Base-by-base conservation (phyloP, 768 basidiomycete genomes). In the Tylopilus subfusipes region DNA sequence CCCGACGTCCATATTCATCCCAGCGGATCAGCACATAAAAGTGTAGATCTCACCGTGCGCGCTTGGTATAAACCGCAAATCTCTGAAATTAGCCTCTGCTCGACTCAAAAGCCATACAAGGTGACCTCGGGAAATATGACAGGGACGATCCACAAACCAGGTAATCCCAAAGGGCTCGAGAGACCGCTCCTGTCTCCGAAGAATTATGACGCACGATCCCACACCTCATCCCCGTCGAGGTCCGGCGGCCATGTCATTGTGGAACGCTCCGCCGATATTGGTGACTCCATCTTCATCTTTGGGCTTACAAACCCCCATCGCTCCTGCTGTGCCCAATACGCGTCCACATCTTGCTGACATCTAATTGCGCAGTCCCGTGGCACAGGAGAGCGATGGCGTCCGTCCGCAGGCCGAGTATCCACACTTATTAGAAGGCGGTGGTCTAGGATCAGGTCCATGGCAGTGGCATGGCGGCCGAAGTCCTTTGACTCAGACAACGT, bases 371-470 rank as follows among this genome's bases (percentile, higher is more conserved):
- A 68, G 48, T 57, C 59, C 49, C 53, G 60, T 29, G 36, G 53
- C 53, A 54, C 53, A 48, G 42, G 33, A 42, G 16, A 29, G 13
- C 18, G 40, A 48, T 39, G 45, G 12, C 47, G 42, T 38, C 42
- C 48, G 18, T 46, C 57, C 48, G 27, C 58, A 43, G 52, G 55
- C 31, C 22, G 43, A 53, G 49, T 51, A 38, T 44, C 43, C 42
- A 53, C 34, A 25, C 40, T 45, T 29, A 54, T 55, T 44, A 55
- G 38, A 36, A 57, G 54, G 57, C 59, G 51, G 53, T 58, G 65
- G 58, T 77, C 77, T 52, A 82, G 69, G 56, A 80, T 66, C 52
- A 78, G 62, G 61, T 79, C 79, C 78, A 79, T 81, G 57, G 77
- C 67, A 36, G 66, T 77, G 58, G 66, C 70, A 44, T 58, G 70